phyloP scores from a whole-genome alignment of 2,329 filamentous ascomycete species.

The Sclerotinia trifoliorum region DNA sequence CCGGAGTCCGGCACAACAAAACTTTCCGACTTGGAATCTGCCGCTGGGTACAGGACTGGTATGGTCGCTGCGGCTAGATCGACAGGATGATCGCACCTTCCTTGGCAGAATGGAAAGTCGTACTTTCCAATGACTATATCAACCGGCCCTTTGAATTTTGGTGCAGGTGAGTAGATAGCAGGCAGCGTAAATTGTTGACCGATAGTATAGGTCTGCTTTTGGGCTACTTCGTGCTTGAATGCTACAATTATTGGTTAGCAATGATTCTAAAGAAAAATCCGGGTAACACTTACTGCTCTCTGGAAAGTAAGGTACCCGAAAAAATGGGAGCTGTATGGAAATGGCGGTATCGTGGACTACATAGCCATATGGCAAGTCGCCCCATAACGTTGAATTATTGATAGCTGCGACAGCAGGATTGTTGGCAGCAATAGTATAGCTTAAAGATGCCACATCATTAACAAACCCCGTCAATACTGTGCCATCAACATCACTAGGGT shows the following conservation, averaged over 20 bases:
- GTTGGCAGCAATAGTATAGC: background rate
- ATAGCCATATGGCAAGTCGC: background rate
- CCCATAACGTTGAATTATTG: background rate
- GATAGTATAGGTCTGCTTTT: background rate
- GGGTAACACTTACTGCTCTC: background rate
- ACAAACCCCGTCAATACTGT: constrained; percentile 1
- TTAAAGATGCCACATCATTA: background rate
- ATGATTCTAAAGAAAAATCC: background rate
- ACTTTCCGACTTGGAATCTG: background rate
- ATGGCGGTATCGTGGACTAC: constrained; percentile 4
- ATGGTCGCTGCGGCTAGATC: background rate
- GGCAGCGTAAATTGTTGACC: background rate
- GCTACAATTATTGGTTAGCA: background rate
- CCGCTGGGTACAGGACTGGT: background rate
- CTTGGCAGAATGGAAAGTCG: constrained; percentile 1
- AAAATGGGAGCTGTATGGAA: background rate
- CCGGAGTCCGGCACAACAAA: background rate
- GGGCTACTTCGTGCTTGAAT: background rate
- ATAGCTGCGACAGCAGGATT: constrained; percentile 8
- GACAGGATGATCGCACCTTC: background rate
- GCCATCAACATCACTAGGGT: background rate
- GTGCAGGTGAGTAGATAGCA: background rate
- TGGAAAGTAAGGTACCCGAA: background rate
- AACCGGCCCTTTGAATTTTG: background rate
- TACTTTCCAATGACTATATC: constrained; percentile 9